A percentile compares a stretch with the other conserved stretches of the same genome.
These are phyloP conservation scores for Capsicum baccatum DNA, from an alignment of 257 asterid species.

Conservation along the genomic window DNA sequence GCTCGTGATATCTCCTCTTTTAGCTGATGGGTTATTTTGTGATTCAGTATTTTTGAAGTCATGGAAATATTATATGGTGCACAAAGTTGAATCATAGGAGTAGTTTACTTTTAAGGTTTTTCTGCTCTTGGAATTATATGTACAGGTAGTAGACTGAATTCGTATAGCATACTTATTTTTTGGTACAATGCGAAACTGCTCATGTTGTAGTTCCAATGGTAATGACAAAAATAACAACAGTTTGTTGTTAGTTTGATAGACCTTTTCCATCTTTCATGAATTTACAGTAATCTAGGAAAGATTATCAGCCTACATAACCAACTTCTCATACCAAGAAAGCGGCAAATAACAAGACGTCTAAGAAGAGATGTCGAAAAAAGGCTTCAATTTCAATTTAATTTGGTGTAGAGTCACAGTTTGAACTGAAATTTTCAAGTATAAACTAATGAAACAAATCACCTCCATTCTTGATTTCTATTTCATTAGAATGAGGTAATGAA, in stretches of 20 bases:
- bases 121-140: slow-evolving; percentile 21
- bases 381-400: no score
- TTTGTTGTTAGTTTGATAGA: slow-evolving; percentile 21
- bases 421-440: no score
- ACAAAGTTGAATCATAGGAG: not conserved
- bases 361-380: no score
- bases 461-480: no score
- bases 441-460: no score
- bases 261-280: not conserved
- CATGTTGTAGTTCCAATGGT: not conserved
- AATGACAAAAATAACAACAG: slow-evolving; percentile 5
- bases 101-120: not conserved
- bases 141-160: slow-evolving; percentile 24
- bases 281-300: not conserved
- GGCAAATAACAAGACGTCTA: no score
- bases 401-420: no score
- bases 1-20: slow-evolving; percentile 34
- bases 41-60: not conserved
- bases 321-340: no score
- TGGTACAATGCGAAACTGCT: not conserved
- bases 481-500: no score
- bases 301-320: no score
- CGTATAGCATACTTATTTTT: not conserved
- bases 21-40: slow-evolving; percentile 4
- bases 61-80: slow-evolving; percentile 4